Conservation (phyloP, 2,329 filamentous ascomycete species). For the Neodidymelliopsis sp. region DNA sequence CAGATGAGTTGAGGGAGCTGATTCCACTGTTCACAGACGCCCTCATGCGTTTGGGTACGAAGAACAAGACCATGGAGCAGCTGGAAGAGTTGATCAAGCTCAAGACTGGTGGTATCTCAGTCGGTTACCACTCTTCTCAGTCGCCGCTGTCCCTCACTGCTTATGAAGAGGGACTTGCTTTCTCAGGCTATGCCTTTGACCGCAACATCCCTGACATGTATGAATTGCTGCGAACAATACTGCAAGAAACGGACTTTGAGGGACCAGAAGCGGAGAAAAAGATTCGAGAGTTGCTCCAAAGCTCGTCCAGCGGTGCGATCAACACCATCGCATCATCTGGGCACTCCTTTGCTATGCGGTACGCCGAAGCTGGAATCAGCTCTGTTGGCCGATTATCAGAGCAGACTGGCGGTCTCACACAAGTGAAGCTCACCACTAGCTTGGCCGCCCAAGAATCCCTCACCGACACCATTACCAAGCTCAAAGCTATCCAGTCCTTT, state of each 20-base stretch:
- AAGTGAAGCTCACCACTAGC: slow-evolving; percentile 82
- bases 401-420: slow-evolving; percentile 87
- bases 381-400: slow-evolving; percentile 76
- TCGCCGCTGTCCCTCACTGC: slow-evolving; percentile 75
- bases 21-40: slow-evolving; percentile 91
- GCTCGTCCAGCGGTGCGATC: slow-evolving; percentile 85
- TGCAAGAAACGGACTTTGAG: slow-evolving; percentile 90
- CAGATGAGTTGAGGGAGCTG: slow-evolving; percentile 82
- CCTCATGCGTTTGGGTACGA: slow-evolving; percentile 92
- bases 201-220: slow-evolving; percentile 92
- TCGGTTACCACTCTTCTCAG: slow-evolving; percentile 83
- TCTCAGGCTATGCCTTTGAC: slow-evolving; percentile 88
- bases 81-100: slow-evolving; percentile 95
- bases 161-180: slow-evolving; percentile 80
- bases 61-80: slow-evolving; percentile 87
- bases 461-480: slow-evolving; percentile 77
- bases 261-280: slow-evolving; percentile 80
- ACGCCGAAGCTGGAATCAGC: slow-evolving; percentile 81
- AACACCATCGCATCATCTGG: slow-evolving; percentile 92
- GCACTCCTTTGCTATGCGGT: slow-evolving; percentile 83
- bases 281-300: slow-evolving; percentile 85
- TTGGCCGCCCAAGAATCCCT: slow-evolving; percentile 80
- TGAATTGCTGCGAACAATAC: slow-evolving; percentile 78
- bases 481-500: slow-evolving; percentile 84
- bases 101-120: slow-evolving; percentile 89